A percentile compares a stretch with the other conserved stretches of the same genome.
These are phyloP conservation scores for Cucumis sativus DNA, from an alignment of 306 rosid species.

Conservation along the genomic window Cucumber_9930_V3 NC_026657.2:34364501-34365000, in stretches of 20 bases:
- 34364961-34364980: constrained; percentile 96
- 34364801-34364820: constrained; percentile 42
- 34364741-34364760: constrained; percentile 86
- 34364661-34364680: constrained; percentile 83
- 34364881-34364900: constrained; percentile 70
- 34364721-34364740: constrained; percentile 86
- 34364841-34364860: constrained; percentile 85
- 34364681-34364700: constrained; percentile 69
- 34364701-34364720: constrained; percentile 73
- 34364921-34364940: constrained; percentile 73
- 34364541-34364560: constrained; percentile 24
- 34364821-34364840: constrained; percentile 57
- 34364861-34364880: constrained; percentile 98
- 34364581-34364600: constrained; percentile 63
- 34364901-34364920: constrained; percentile 89
- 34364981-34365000: constrained; percentile 98
- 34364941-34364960: constrained; percentile 89
- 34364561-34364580: constrained; percentile 33
- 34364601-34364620: constrained; percentile 75
- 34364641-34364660: constrained; percentile 56
- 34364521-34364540: constrained; percentile 23
- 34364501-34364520: constrained; percentile 14
- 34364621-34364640: constrained; percentile 57
- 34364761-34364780: constrained; percentile 75
- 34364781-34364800: constrained; percentile 96